phyloP scores from a whole-genome alignment of 2,329 filamentous ascomycete species.

The Emydomyces testavorans region DNA sequence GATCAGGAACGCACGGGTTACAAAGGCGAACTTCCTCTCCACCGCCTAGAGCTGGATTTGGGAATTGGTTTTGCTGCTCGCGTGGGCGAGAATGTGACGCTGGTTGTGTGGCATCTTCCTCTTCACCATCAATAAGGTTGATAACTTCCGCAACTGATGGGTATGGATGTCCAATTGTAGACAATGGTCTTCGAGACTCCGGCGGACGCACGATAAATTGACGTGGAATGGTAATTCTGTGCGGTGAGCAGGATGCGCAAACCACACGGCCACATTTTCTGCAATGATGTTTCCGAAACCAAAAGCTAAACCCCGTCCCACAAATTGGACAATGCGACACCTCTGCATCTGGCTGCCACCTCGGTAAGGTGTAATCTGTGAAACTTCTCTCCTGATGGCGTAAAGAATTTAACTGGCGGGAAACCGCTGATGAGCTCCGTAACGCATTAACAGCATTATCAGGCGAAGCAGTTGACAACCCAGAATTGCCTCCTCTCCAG shows the following conservation, averaged over 20 bases:
- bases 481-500: conserved; percentile 1
- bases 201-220: conserved; percentile 79
- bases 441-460: conserved; percentile 27
- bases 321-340: conserved; percentile 80
- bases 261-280: conserved; percentile 92
- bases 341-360: conserved; percentile 81
- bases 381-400: conserved; percentile 21
- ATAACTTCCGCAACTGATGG: conserved; percentile 38
- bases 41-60: conserved; percentile 46
- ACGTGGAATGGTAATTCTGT: conserved; percentile 85
- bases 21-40: conserved; percentile 59
- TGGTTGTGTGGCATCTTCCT: background rate
- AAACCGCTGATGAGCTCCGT: conserved; percentile 18
- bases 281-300: conserved; percentile 87
- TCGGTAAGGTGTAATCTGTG: conserved; percentile 49
- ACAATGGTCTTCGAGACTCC: conserved; percentile 33
- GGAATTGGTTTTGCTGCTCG: conserved; percentile 17
- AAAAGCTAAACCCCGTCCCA: conserved; percentile 64
- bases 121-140: conserved; percentile 36
- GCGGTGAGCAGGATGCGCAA: conserved; percentile 78
- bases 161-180: conserved; percentile 32
- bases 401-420: conserved; percentile 18
- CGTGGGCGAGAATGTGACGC: background rate
- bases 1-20: conserved; percentile 62
- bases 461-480: conserved; percentile 23